Conservation (phyloP, 768 basidiomycete species). For the Leccinum arenicola region DNA sequence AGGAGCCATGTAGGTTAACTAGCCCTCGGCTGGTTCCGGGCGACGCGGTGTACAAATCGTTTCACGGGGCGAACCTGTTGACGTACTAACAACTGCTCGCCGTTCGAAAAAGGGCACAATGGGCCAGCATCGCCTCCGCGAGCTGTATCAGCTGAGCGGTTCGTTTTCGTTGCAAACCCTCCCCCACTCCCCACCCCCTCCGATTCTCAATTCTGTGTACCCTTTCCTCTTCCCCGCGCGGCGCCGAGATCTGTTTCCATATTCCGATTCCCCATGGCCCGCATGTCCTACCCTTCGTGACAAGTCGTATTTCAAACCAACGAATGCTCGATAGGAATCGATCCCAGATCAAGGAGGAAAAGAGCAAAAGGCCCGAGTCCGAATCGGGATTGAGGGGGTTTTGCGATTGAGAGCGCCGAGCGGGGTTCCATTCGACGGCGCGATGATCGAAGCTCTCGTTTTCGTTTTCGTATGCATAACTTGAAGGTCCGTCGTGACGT, state of each 20-base stretch:
- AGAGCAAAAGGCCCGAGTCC: neutral
- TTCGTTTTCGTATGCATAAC: neutral
- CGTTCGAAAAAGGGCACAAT: neutral
- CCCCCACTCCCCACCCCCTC: neutral
- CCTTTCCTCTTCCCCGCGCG: neutral
- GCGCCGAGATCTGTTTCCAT: neutral
- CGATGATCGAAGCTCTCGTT: neutral
- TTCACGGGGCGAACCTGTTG: neutral
- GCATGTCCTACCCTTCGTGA: neutral
- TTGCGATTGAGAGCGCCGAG: slow-evolving; percentile 8
- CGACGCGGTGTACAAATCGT: neutral
- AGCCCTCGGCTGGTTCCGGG: neutral
- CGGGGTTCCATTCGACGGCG: neutral
- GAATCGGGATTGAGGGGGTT: slow-evolving; percentile 6
- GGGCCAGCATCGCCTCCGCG: neutral
- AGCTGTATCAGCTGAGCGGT: neutral
- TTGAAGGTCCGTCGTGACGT: neutral
- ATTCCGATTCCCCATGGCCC: neutral
- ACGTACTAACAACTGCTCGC: neutral
- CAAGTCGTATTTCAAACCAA: neutral
- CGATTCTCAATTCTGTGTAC: neutral
- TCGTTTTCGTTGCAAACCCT: neutral
- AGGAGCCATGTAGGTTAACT: neutral
- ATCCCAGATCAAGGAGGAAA: neutral
- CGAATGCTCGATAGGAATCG: neutral